These are phyloP conservation scores for Aspergillus conjunctus DNA, from an alignment of 495 filamentous ascomycete species.

Conservation along the genomic window DNA sequence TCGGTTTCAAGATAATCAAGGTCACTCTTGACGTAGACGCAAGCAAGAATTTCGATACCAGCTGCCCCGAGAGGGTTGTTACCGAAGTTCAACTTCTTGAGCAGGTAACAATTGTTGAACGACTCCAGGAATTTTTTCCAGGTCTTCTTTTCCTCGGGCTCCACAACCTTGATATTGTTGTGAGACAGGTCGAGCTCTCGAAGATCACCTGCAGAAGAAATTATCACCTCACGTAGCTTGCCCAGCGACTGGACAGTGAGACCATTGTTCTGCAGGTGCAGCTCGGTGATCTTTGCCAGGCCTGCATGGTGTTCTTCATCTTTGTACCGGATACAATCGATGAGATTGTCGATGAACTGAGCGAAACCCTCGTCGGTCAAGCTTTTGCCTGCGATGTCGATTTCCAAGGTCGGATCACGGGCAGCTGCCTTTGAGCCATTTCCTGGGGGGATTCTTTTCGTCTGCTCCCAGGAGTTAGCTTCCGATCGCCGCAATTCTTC, in stretches of 20 bases:
- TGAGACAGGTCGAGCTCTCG: constrained; percentile 49
- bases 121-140: constrained; percentile 49
- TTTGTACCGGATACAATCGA: constrained; percentile 36
- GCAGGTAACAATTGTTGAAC: constrained; percentile 45
- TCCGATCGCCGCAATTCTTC: constrained; percentile 13
- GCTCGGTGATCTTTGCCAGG: constrained; percentile 45
- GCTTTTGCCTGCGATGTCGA: constrained; percentile 46
- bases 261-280: constrained; percentile 46
- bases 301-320: constrained; percentile 32
- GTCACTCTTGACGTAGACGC: constrained; percentile 45
- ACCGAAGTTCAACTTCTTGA: constrained; percentile 50
- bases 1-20: constrained; percentile 34
- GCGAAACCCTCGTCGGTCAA: constrained; percentile 47
- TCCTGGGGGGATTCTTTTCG: constrained; percentile 42
- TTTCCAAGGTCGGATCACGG: constrained; percentile 47
- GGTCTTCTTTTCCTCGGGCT: constrained; percentile 34
- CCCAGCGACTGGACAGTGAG: constrained; percentile 42
- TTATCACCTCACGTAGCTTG: constrained; percentile 43
- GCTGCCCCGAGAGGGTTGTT: constrained; percentile 42
- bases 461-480: constrained; percentile 25
- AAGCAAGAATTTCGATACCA: constrained; percentile 47
- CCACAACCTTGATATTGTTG: constrained; percentile 45
- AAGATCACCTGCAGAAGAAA: constrained; percentile 40
- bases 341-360: constrained; percentile 43
- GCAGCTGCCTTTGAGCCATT: constrained; percentile 35